These are phyloP conservation scores for Diaporthe vaccinii DNA, from an alignment of 2,329 filamentous ascomycete species.

Conservation along the genomic window DNA sequence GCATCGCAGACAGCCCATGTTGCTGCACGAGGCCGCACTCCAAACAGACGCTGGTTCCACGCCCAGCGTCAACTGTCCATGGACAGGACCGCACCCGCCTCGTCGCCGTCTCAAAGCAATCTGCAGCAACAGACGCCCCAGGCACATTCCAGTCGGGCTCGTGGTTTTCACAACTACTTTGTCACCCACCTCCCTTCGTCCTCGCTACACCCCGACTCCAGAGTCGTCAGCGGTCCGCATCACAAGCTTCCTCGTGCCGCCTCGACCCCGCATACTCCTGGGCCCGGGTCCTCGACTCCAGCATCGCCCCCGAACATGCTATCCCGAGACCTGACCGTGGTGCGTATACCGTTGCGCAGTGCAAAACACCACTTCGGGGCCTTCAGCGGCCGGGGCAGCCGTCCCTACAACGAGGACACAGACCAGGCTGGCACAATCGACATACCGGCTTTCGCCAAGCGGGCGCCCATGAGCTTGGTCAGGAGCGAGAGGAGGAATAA, in stretches of 20 bases:
- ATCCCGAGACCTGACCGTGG: conserved; percentile 87
- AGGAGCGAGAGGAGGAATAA: conserved; percentile 60
- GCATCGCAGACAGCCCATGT: conserved; percentile 20
- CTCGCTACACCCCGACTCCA: conserved; percentile 89
- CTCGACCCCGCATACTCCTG: conserved; percentile 80
- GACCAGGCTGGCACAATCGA: conserved; percentile 95
- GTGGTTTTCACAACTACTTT: conserved; percentile 93
- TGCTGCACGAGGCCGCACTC: conserved; percentile 23
- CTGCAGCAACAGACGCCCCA: conserved; percentile 16
- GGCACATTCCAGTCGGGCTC: conserved; percentile 44
- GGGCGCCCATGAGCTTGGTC: conserved; percentile 75
- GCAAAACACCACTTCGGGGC: conserved; percentile 97
- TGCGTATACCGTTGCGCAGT: conserved; percentile 91
- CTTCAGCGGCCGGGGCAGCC: conserved; percentile 81
- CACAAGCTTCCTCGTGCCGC: conserved; percentile 90
- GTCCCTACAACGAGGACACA: conserved; percentile 92
- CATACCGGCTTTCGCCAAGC: conserved; percentile 91
- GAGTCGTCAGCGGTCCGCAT: conserved; percentile 72
- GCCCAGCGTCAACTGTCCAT: conserved; percentile 29
- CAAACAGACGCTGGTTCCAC: conserved; percentile 32
- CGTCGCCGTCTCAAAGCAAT: neutral
- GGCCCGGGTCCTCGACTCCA: conserved; percentile 67
- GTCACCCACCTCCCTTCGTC: conserved; percentile 95
- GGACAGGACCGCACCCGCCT: neutral
- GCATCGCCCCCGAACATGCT: conserved; percentile 72